Conservation (phyloP, 768 basidiomycete genomes). For the Megacollybia marginata region DNA sequence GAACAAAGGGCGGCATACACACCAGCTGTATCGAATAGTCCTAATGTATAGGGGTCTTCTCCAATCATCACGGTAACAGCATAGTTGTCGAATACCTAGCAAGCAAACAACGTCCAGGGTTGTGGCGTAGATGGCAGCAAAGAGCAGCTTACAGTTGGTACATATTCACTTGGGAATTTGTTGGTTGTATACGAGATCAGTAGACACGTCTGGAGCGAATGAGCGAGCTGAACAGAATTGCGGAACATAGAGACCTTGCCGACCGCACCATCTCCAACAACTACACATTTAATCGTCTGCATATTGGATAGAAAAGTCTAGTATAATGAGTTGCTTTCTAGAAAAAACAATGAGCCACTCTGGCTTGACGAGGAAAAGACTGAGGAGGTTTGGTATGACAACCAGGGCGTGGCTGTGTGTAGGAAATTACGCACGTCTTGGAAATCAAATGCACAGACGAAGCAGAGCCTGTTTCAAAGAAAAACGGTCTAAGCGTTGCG, state of each 20-base stretch:
- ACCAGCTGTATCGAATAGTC: conserved; percentile 98
- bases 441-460: background rate
- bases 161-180: conserved; percentile 99
- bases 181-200: conserved; percentile 97
- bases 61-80: conserved; percentile 99
- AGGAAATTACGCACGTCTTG: background rate
- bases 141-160: conserved; percentile 75
- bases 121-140: background rate
- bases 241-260: conserved; percentile 69
- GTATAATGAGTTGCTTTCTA: background rate
- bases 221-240: conserved; percentile 1
- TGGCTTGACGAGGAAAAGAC: background rate
- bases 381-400: conserved; percentile 18
- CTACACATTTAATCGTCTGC: conserved; percentile 98
- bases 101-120: background rate
- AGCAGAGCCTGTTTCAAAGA: too few relatives aligned
- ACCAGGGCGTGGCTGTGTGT: conserved; percentile 32
- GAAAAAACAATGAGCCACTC: background rate
- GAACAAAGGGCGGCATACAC: conserved; percentile 23
- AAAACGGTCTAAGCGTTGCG: too few relatives aligned
- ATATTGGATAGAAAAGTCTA: conserved; percentile 32
- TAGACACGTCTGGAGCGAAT: conserved; percentile 69
- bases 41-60: conserved; percentile 97
- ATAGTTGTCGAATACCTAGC: conserved; percentile 92
- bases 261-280: conserved; percentile 96